These are phyloP conservation scores for Fragaria nilgerrensis DNA, from an alignment of 306 rosid species.

Conservation along the genomic window DNA sequence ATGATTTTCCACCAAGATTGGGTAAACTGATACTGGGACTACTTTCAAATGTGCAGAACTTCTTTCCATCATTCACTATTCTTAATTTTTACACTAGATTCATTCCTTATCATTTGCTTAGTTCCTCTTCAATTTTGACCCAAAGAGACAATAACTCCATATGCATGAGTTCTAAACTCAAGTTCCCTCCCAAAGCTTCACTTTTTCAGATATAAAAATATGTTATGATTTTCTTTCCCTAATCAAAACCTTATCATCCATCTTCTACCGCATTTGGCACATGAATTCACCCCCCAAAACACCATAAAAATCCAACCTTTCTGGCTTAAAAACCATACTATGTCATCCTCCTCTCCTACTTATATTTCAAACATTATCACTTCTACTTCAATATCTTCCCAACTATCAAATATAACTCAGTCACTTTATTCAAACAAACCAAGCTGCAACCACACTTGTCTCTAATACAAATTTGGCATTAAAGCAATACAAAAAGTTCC, in stretches of 20 bases:
- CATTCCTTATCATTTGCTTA: neutral
- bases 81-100: neutral
- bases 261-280: neutral
- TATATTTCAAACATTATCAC: neutral
- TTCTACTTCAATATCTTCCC: constrained; percentile 1
- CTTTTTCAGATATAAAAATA: neutral
- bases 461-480: neutral
- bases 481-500: neutral
- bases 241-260: neutral
- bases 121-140: neutral
- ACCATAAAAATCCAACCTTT: neutral
- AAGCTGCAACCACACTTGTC: neutral
- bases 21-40: neutral
- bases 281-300: neutral
- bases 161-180: neutral
- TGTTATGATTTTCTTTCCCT: neutral
- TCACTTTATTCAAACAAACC: neutral
- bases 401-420: constrained; percentile 1
- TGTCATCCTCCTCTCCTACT: neutral
- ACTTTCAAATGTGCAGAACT: neutral
- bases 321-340: neutral
- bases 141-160: neutral
- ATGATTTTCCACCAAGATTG: neutral
- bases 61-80: constrained; percentile 7
- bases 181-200: neutral